Conservation (phyloP, 345 rosid genomes). For the Linum lewisii region DNA sequence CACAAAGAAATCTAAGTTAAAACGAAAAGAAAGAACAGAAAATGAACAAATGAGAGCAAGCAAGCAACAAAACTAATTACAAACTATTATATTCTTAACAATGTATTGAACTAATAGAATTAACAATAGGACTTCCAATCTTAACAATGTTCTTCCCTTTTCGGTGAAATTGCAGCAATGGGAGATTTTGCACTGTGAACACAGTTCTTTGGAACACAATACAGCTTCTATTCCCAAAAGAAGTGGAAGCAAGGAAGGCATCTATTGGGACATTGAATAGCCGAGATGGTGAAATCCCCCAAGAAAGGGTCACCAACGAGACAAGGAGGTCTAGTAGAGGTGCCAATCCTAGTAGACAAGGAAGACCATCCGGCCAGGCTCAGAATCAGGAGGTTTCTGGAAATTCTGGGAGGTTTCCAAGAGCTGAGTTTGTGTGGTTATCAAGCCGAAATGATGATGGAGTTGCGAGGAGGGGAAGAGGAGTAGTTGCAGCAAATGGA, state of each 20-base stretch:
- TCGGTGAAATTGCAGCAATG: conserved; percentile 41
- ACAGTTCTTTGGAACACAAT: conserved; percentile 98
- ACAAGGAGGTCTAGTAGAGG: conserved; percentile 7
- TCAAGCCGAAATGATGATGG: conserved; percentile 15
- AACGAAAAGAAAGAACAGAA: too few relatives aligned
- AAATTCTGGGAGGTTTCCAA: conserved; percentile 1
- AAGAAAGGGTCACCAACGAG: conserved; percentile 11
- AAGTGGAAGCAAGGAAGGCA: conserved; percentile 71
- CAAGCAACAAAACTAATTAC: not conserved
- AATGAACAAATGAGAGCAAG: too few relatives aligned
- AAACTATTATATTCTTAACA: too few relatives aligned
- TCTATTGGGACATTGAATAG: conserved; percentile 14
- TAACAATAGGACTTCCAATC: not conserved
- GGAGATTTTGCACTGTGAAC: conserved; percentile 76
- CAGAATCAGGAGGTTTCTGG: conserved; percentile 2
- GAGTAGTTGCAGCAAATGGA: conserved; percentile 18
- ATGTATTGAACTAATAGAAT: too few relatives aligned
- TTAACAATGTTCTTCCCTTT: not conserved
- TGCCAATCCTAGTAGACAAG: conserved; percentile 10
- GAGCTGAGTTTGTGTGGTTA: conserved; percentile 14
- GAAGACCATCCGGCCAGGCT: conserved; percentile 6
- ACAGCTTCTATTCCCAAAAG: conserved; percentile 83
- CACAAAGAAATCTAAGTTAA: too few relatives aligned
- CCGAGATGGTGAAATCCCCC: conserved; percentile 16
- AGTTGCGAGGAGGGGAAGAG: conserved; percentile 14